Conservation (phyloP, 2,329 filamentous ascomycete species). For the Talaromyces atroroseus region DNA sequence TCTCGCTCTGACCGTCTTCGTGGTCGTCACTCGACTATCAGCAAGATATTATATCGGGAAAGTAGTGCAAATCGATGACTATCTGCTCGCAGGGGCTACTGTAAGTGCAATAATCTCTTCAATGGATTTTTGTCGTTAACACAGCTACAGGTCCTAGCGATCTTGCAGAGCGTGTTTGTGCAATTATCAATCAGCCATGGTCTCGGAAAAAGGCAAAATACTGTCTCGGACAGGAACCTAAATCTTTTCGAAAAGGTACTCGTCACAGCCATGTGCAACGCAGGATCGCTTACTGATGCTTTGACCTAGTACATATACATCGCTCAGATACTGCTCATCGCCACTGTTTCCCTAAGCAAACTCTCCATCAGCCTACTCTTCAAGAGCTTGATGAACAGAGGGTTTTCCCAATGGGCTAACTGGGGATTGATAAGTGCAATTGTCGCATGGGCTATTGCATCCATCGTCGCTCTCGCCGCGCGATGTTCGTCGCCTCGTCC, state of each 20-base stretch:
- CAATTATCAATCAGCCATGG: constrained; percentile 20
- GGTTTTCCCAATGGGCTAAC: constrained; percentile 12
- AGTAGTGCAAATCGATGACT: constrained; percentile 19
- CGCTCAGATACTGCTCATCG: constrained; percentile 18
- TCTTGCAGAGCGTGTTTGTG: constrained; percentile 19
- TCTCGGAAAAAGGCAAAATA: constrained; percentile 15
- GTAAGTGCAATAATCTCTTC: constrained; percentile 3
- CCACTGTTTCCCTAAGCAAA: constrained; percentile 18
- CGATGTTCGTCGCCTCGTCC: constrained; percentile 19
- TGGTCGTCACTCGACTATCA: constrained; percentile 18
- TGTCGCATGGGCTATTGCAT: constrained; percentile 17
- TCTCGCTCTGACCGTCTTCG: constrained; percentile 15
- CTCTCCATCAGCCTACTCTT: constrained; percentile 19
- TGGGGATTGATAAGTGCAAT: constrained; percentile 16
- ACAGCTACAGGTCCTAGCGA: constrained; percentile 13
- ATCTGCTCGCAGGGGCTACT: constrained; percentile 16
- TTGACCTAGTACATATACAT: constrained; percentile 17
- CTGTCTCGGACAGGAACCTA: constrained; percentile 11
- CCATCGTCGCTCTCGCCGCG: constrained; percentile 17
- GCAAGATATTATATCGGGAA: constrained; percentile 20
- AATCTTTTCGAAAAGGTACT: constrained; percentile 17
- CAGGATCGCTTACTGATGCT: not conserved
- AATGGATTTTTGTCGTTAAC: not conserved
- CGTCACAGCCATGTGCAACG: not conserved
- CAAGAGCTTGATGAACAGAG: constrained; percentile 18